These are phyloP conservation scores for Kluyveromyces lactis DNA, from an alignment of 805 yeast genomes.

Conservation along the genomic window DNA sequence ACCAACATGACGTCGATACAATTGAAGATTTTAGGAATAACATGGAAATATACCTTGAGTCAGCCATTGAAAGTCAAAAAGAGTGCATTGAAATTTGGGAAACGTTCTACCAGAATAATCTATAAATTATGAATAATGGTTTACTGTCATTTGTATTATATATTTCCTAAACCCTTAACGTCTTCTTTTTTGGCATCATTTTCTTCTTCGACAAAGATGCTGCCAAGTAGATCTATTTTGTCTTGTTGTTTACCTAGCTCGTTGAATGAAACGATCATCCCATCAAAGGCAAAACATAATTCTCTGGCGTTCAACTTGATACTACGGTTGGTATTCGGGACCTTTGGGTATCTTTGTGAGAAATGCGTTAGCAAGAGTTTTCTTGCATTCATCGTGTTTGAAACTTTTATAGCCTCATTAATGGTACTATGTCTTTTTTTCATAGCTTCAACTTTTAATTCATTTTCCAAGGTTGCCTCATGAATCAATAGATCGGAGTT, in stretches of 20 bases:
- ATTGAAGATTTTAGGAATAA: constrained; percentile 79
- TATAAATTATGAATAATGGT: constrained; percentile 9
- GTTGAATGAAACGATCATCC: constrained; percentile 43
- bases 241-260: constrained; percentile 34
- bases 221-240: constrained; percentile 22
- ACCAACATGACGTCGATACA: constrained; percentile 61
- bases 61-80: constrained; percentile 87
- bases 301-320: constrained; percentile 23
- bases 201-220: constrained; percentile 27
- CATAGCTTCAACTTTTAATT: constrained; percentile 65
- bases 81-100: constrained; percentile 86
- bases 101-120: constrained; percentile 61
- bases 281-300: constrained; percentile 55
- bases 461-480: constrained; percentile 88
- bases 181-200: constrained; percentile 23
- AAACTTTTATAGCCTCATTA: constrained; percentile 71
- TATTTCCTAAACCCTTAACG: constrained; percentile 1
- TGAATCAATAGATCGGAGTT: constrained; percentile 73
- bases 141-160: background rate
- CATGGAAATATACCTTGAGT: constrained; percentile 84
- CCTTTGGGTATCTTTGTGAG: constrained; percentile 75
- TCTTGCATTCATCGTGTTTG: constrained; percentile 61
- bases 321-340: constrained; percentile 33
- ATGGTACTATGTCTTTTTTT: constrained; percentile 82
- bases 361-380: constrained; percentile 81